A percentile compares a stretch with the other conserved stretches of the same genome.
Conservation (phyloP, 352 stramenopile genomes). For the Pythium grandisporangium region DNA sequence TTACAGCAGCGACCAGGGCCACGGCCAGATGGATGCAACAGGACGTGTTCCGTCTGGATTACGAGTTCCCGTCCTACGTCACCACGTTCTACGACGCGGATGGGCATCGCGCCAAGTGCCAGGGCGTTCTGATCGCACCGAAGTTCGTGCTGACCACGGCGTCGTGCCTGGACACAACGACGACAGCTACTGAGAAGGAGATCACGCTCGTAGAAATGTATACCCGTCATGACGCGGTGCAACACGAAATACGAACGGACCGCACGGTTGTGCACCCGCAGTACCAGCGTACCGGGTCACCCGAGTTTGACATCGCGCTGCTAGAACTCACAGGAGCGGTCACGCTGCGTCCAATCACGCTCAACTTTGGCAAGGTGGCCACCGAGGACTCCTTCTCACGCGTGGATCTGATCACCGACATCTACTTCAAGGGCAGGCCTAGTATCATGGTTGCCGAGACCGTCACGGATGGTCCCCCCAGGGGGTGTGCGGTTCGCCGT, state of each 20-base stretch:
- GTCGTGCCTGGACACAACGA: slow-evolving; percentile 8
- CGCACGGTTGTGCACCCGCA: not conserved
- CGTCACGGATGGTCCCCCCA: too few relatives aligned
- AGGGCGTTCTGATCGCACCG: slow-evolving; percentile 20
- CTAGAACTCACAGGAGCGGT: not conserved
- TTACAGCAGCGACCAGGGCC: slow-evolving; percentile 2
- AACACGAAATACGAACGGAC: too few relatives aligned
- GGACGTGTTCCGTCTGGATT: slow-evolving; percentile 8
- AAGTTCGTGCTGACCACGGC: slow-evolving; percentile 24
- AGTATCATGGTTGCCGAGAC: not conserved
- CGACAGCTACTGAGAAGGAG: too few relatives aligned
- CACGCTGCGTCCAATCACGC: not conserved
- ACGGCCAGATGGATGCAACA: slow-evolving; percentile 4
- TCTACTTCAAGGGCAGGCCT: not conserved
- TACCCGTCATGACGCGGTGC: too few relatives aligned
- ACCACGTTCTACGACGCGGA: slow-evolving; percentile 2
- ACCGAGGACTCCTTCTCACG: not conserved
- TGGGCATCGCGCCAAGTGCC: slow-evolving; percentile 4
- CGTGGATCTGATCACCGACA: not conserved
- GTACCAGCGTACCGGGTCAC: not conserved
- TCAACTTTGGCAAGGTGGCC: not conserved
- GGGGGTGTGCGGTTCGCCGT: too few relatives aligned
- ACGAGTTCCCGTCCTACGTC: slow-evolving; percentile 13
- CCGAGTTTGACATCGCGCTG: slow-evolving; percentile 1
- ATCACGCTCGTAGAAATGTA: too few relatives aligned